Evolutionary conservation across 495 filamentous ascomycete species (phyloP), one percentile per base, ranked within the genome.

Genomic region (Xeromyces bisporus): DNA sequence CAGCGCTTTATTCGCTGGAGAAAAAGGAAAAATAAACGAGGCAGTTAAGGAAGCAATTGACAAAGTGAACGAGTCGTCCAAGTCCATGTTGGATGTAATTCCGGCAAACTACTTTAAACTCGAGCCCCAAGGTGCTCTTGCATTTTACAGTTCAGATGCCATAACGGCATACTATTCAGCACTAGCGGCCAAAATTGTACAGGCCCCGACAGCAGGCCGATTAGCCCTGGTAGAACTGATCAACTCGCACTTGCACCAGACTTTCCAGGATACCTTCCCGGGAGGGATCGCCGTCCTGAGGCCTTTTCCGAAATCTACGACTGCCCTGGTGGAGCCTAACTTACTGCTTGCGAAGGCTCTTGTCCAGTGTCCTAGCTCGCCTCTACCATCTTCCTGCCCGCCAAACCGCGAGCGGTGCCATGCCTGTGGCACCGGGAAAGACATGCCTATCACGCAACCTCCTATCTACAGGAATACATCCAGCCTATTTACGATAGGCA

Each of bases 241-340:
- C 42, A 82, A 80, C 44, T 64, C 73, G 0, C 89, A 97, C 47
- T 68, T 94, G 7, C 89, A 94, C 45, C 72, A 64, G 29, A 81
- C 74, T 28, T 93, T 84, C 63, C 81, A 87, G 36, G 78, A 74
- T 43, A 58, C 60, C n/a, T 94, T 85, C 59, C 49, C 60, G 1
- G 55, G 56, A 2, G 86, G 87, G 8, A 75, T 96, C 32, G 66
- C 73, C 7, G 69, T 96, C 23, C 53, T 93, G 12, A 82, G 85
- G 35, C 83, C 87, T 3, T 64, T 76, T 21, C 62, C 75, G 3
- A 54, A 76, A 29, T 71, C 81, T 46, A 80, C 80, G 7, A 75
- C 79, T 2, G 63, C 74, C 17, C 55, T 92, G 26, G 67, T 80
- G 21, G 57, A 71, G 12, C 75, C 79, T 6, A 80, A 80, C 0